phyloP scores from a whole-genome alignment of 345 rosid species.

The Clausena lansium region DNA sequence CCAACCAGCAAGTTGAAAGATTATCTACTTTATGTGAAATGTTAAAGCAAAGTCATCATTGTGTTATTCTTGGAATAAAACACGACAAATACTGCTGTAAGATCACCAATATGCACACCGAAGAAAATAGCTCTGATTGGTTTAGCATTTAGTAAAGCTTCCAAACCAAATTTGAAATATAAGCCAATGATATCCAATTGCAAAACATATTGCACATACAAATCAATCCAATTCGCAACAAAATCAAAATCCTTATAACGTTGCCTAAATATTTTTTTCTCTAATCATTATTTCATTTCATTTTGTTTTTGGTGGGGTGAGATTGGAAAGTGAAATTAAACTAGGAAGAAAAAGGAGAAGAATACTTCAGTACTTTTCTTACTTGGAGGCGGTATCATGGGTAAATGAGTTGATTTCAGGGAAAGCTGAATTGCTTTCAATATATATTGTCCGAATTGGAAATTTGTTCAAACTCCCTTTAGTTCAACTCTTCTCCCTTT shows the following conservation, averaged over 20 bases:
- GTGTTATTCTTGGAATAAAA: not conserved
- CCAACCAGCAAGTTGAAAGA: slow-evolving; percentile 58
- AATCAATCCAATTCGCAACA: slow-evolving; percentile 11
- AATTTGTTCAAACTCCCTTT: slow-evolving; percentile 55
- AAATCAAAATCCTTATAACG: not conserved
- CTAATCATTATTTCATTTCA: too few species aligned
- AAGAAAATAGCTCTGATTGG: slow-evolving; percentile 91
- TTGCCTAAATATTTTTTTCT: not conserved
- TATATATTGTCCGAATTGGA: slow-evolving; percentile 88
- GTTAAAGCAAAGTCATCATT: not conserved
- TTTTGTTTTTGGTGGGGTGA: not conserved
- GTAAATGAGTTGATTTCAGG: slow-evolving; percentile 91
- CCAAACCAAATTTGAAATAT: slow-evolving; percentile 96
- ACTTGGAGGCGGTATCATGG: slow-evolving; percentile 73
- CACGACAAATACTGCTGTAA: slow-evolving; percentile 73
- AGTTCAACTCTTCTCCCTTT: slow-evolving; percentile 49
- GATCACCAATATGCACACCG: slow-evolving; percentile 97
- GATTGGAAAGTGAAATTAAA: not conserved
- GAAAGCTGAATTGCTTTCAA: slow-evolving; percentile 81
- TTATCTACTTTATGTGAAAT: not conserved
- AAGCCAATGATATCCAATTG: slow-evolving; percentile 70
- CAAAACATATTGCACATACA: slow-evolving; percentile 58
- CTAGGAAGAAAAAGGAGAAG: not conserved
- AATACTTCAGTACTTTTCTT: slow-evolving; percentile 11
- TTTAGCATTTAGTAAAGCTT: slow-evolving; percentile 67